Base-by-base conservation (phyloP, 345 rosid genomes). In the Arabis alpina region DNA sequence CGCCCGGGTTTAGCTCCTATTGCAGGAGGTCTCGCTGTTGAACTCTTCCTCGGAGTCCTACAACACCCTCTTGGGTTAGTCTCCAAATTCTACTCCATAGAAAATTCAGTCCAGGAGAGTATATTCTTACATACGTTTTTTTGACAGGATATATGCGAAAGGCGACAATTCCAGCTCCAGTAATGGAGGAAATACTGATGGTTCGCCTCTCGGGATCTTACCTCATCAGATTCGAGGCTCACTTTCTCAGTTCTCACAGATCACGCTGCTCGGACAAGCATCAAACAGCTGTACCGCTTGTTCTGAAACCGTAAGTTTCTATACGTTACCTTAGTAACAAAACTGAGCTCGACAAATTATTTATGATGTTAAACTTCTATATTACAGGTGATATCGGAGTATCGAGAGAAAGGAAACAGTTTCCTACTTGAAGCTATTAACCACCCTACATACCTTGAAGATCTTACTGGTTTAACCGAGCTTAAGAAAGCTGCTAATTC, bases 141-240 rank as follows among this genome's bases (percentile, higher is more conserved):
- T 19, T 19, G 23, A 45, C 83, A 91, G 99, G 78, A 83, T 85
- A 49, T 79, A 54, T 61, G 92, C 96, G 2, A 78, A 75, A 64
- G 94, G 88, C 15, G 96, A 84, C 67, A 79, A 84, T 54, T 68
- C 89, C 27, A 77, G 76, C 77, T 79, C 83, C 12, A 72, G 53
- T 75, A 66, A 59, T 50, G 76, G 80, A 61, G 85, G 76, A 36
- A 79, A 75, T 71, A 37, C 42, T 34, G 93, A 87, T 54, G 96
- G 73, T 7, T 74, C 61, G 36, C 92, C 95, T 53, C 93, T 91
- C 24, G 99, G 99, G 44, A 85, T 94, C 59, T 81, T 91, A 71
- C 98, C 98, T 57, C 99, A 94, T 80, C 99, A 91, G 81, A 87
- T 91, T 58, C 82, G 96, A 70, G 98, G 99, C 39, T 86, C 92